Base-by-base conservation (phyloP, 208 protist genomes). In the Naegleria gruberi region DNA sequence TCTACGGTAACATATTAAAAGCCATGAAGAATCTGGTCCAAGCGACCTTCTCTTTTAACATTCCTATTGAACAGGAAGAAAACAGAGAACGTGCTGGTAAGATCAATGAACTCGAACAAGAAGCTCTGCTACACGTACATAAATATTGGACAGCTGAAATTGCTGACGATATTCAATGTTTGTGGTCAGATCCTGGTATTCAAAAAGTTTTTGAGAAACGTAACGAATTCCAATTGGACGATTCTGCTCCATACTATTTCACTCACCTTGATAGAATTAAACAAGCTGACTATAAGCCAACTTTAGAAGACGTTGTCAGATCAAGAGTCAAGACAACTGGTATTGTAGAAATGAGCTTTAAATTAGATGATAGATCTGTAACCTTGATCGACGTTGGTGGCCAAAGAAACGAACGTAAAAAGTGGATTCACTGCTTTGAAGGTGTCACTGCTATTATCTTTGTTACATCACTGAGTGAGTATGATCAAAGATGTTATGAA, bases 401-500 rank as follows among this genome's bases (percentile, higher is more conserved):
- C 26, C 91, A 92, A 84, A 30, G 89, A 44, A 89, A 91, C 15
- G 91, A 92, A 89, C 0, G 91, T 17, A 92, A 89, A 44, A 92
- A 92, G n/a, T 92, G 91, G 90, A 91, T 92, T 85, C 84, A 89
- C 46, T 74, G 46, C 30, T 89, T 83, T 43, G 10, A 92, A 89
- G 91, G 90, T 86, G 45, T 93, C 23, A 47, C 86, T 6, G 37
- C 40, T 37, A 91, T 93, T n/a, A 89, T 93, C 7, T 92, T 93
- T 91, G 42, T 46, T 26, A 37, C 17, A 4, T 90, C 87, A 5
- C 26, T 94, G 0, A 81, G 19, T 51, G 91, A 93, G 37, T 94
- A 93, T 90, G 94, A 96, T 82, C 90, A 90, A 89, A 93, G 90
- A 55, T 87, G 95, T 15, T 84, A 91, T 47, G 94, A 96, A 89